A percentile compares a stretch with the other conserved stretches of the same genome.
Conservation (phyloP, 768 basidiomycete species). For the Tylopilus balloui region DNA sequence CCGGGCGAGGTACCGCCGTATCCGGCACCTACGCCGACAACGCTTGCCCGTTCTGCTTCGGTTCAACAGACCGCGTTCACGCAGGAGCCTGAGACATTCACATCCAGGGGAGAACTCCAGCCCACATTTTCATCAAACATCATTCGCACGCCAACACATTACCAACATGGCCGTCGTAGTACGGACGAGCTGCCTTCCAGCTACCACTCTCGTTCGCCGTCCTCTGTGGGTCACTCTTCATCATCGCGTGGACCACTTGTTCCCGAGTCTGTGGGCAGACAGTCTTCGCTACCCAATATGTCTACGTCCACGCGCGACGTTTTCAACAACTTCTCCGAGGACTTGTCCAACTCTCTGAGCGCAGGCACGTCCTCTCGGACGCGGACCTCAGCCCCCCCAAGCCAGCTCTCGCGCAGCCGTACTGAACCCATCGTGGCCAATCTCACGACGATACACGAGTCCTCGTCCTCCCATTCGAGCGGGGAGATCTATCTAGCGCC, state of each 20-base stretch:
- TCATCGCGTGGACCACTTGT: slow-evolving; percentile 18
- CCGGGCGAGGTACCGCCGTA: slow-evolving; percentile 22
- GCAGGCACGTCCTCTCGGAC: slow-evolving; percentile 17
- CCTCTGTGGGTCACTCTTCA: slow-evolving; percentile 14
- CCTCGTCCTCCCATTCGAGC: slow-evolving; percentile 19
- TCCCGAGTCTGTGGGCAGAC: slow-evolving; percentile 22
- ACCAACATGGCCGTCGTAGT: slow-evolving; percentile 31
- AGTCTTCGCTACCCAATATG: slow-evolving; percentile 24
- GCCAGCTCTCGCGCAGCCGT: slow-evolving; percentile 24
- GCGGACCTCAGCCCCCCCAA: slow-evolving; percentile 7
- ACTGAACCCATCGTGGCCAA: slow-evolving; percentile 27
- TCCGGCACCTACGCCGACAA: slow-evolving; percentile 28
- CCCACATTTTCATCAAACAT: slow-evolving; percentile 68
- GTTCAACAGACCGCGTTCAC: slow-evolving; percentile 14
- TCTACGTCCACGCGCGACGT: slow-evolving; percentile 19
- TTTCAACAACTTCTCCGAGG: slow-evolving; percentile 26
- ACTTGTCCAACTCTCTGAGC: slow-evolving; percentile 19
- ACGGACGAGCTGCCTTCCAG: slow-evolving; percentile 20
- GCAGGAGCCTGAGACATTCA: slow-evolving; percentile 44
- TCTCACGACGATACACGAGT: slow-evolving; percentile 28
- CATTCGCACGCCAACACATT: slow-evolving; percentile 65
- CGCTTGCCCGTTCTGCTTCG: slow-evolving; percentile 9
- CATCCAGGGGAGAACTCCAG: slow-evolving; percentile 47
- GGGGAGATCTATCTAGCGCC: slow-evolving; percentile 27
- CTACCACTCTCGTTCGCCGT: slow-evolving; percentile 24